Evolutionary conservation across 1,284 basidiomycete species (phyloP), one percentile per base, ranked within the genome.

Genomic region (Anthracocystis panici-leucophaei): DNA sequence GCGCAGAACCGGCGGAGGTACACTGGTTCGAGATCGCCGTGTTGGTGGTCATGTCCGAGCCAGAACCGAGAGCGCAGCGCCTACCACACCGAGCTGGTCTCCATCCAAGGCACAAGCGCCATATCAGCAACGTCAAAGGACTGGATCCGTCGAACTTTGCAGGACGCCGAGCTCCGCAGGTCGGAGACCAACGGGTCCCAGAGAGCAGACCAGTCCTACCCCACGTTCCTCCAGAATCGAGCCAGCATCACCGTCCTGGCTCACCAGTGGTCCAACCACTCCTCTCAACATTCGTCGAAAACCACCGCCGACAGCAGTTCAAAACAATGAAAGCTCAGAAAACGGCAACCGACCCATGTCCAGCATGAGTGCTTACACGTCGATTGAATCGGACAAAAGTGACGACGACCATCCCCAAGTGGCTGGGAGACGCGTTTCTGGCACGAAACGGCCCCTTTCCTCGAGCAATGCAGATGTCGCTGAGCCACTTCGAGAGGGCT

Each of bases 81-180:
- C 62, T 2, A 49, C 54, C n/a, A 46, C 60, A 16, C 55, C 58
- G 2, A 56, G 8, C 33, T 71, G 68, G 68, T 61, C 68, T 0
- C 48, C 54, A 4, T 38, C 57, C 21, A 65, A 64, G 25, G 3
- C 55, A 8, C 67, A 60, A 20, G 40, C 65, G 5, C 54, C 65
- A 9, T 67, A 64, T 29, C 70, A 73, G 46, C 70, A 67, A 57
- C 70, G 65, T 12, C 65, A 73, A 31, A 51, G 65, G 52, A 60
- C 60, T 10, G 71, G 55, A 5, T 70, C 72, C 18, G 66, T 66
- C 23, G 72, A 75, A 23, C 66, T 70, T 41, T 58, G 41, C 25
- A 41, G 72, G 66, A 70, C 72, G 44, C 66, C 72, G 67, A 70
- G 72, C 72, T 75, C 72, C 66, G 59, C 62, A 21, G 64, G 66